Base-by-base conservation (phyloP, 768 basidiomycete genomes). In the Lactarius indigo region DNA sequence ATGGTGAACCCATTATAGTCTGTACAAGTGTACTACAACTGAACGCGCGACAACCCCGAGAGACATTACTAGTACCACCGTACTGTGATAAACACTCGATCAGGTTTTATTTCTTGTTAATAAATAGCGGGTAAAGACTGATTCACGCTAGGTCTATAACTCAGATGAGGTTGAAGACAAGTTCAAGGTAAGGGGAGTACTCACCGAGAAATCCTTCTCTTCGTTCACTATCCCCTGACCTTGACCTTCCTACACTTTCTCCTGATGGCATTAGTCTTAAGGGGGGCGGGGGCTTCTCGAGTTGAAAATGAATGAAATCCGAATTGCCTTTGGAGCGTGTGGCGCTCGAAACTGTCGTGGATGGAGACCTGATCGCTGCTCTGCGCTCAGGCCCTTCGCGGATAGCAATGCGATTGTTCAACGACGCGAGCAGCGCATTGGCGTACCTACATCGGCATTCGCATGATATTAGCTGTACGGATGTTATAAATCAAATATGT, bases 351-450 rank as follows among this genome's bases (percentile, higher is more conserved):
- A 28, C 8, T 57, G 56, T 20, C 17, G 18, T 9, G 9, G 18
- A 33, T 20, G 18, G 31, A 33, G 17, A 52, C 23, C 50, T 52
- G 13, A 26, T 52, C 23, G 50, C 50, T 52, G 26, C 50, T 5
- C 13, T 26, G 13, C 50, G 50, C 0, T 9, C 50, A 26, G 57
- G 2, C 39, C 12, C n/a, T 3, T 52, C 56, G 39, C 65, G 60
- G 10, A 62, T 37, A 4, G 55, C 61, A 42, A 66, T 57, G 44
- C 65, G 65, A 13, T 66, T 66, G 30, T 66, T 66, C 28, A 66
- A 41, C 2, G 65, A 61, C 1, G 57, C 56, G 47, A 66, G 60
- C 35, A 66, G 60, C 20, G 61, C 57, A 42, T 66, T 66, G 2
- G 65, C 57, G 57, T 63, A 63, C 47, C 65, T 66, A 47, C 3